Base-by-base conservation (phyloP, 306 rosid genomes). In the Dryas drummondii region DNA sequence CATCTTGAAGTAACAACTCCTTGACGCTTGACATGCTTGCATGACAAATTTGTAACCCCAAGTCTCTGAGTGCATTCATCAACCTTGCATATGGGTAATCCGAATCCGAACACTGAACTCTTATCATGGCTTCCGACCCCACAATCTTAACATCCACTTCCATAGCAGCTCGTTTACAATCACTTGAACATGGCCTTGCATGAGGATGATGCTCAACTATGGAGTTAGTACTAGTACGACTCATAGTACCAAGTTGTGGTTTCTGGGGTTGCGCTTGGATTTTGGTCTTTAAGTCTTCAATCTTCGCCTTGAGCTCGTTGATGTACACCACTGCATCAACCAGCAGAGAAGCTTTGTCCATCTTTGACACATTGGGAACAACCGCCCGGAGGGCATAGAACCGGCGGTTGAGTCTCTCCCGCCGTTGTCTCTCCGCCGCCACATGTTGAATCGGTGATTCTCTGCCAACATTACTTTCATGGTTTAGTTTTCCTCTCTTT, bases 301-400 rank as follows among this genome's bases (percentile, higher is more conserved):
- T 48, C 59, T 82, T 84, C 59, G 81, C 55, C 74, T 84, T 79
- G 10, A 87, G 88, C n/a, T 79, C 72, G 1, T 71, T 84, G 63
- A 87, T 87, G 70, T 87, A 87, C 1, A 54, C 7, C 1, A 77
- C 83, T 0, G 90, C 90, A n/a, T 87, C 90, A 0, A 84, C 70
- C 1, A 87, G 84, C 4, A 87, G 22, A 16, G 90, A 87, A 0
- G 88, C 86, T 41, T 80, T 84, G 87, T 87, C 91, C 91, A 87
- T 84, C 70, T 84, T 87, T 0, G 88, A 87, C 6, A 87, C 84
- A 26, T 84, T 82, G 1, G 91, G 91, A 8, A 87, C 91, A 0
- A 52, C 88, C 0, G 91, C 80, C 16, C 91, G 78, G 11, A 87
- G 85, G n/a, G 83, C 82, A 17, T 84, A 87, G 75, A 87, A 87